These are phyloP conservation scores for Warburgia ugandensis DNA, from an alignment of 164 flowering plant genomes.

Conservation along the genomic window DNA sequence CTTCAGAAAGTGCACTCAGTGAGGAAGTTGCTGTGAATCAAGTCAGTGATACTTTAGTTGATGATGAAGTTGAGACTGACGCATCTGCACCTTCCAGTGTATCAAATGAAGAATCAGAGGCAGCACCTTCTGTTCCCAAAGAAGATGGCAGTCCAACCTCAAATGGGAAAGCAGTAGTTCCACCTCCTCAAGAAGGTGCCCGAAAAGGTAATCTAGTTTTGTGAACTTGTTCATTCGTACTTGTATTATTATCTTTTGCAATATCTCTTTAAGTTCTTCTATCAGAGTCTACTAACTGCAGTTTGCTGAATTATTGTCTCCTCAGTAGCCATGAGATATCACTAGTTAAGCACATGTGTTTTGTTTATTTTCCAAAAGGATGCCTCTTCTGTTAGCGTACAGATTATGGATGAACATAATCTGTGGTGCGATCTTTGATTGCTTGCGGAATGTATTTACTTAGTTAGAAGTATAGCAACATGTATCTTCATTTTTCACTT, in stretches of 20 bases:
- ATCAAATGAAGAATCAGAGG: constrained; percentile 14
- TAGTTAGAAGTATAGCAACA: too few relatives aligned
- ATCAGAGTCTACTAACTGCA: too few relatives aligned
- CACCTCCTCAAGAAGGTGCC: constrained; percentile 21
- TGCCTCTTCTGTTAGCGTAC: too few relatives aligned
- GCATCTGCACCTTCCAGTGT: constrained; percentile 10
- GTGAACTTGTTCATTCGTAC: not conserved
- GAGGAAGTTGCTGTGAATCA: constrained; percentile 19
- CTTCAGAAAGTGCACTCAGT: constrained; percentile 16
- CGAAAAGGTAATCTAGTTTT: constrained; percentile 40
- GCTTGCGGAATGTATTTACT: too few relatives aligned
- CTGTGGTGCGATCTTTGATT: too few relatives aligned
- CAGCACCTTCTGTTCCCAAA: constrained; percentile 15
- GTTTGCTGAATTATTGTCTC: too few relatives aligned
- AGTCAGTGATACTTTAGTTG: constrained; percentile 9
- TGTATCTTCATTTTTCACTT: not conserved
- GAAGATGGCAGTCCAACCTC: constrained; percentile 27
- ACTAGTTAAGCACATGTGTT: too few relatives aligned
- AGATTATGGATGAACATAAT: too few relatives aligned
- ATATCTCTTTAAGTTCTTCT: too few relatives aligned
- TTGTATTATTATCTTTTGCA: too few relatives aligned
- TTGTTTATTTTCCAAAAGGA: too few relatives aligned
- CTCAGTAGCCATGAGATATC: too few relatives aligned
- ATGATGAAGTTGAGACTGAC: constrained; percentile 9
- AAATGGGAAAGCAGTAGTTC: constrained; percentile 16